Base-by-base conservation (phyloP, 2,329 filamentous ascomycete genomes). In the Albifimbria verrucaria region DNA sequence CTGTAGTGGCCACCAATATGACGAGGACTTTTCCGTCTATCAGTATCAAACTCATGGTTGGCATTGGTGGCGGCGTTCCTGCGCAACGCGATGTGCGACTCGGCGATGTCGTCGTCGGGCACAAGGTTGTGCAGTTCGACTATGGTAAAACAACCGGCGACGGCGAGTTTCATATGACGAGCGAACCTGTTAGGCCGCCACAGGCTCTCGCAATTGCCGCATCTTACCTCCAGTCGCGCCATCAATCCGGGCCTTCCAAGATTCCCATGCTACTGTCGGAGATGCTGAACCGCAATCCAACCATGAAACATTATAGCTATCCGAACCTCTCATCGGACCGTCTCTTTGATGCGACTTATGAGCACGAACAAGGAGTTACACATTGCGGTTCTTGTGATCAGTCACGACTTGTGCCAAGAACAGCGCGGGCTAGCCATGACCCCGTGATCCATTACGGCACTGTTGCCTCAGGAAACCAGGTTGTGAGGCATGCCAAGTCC, bases 51-150 rank as follows among this genome's bases (percentile, higher is more conserved):
- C 39, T 62, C 17, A 58, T 61, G 51, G 65, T 67, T 3, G 64
- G 65, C 3, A 62, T 66, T 1, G 65, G 65, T 23, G 65, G 64
- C 15, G 65, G 63, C 0, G 55, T 55, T 0, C 65, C 65, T 4
- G 26, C 15, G 7, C 10, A 36, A 25, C 7, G 9, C 11, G 25
- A 48, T 24, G n/a, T 48, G 4, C 46, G 25, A 4, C 17, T 48
- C 5, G 46, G 46, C 17, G 46, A 48, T 18, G 44, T 47, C 7
- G 44, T 47, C 5, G 22, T 47, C 20, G 44, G 44, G 7, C 17
- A 7, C 4, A 24, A 26, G 26, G 18, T 46, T 9, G 24, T 46
- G 43, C 43, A 46, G 43, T 24, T 22, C n/a, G 43, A 46, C n/a
- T 9, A 22, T 9, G 43, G 43, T 5, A 46, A 46, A 22, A 24